These are phyloP conservation scores for Mangifera indica DNA, from an alignment of 345 rosid species.

Conservation along the genomic window DNA sequence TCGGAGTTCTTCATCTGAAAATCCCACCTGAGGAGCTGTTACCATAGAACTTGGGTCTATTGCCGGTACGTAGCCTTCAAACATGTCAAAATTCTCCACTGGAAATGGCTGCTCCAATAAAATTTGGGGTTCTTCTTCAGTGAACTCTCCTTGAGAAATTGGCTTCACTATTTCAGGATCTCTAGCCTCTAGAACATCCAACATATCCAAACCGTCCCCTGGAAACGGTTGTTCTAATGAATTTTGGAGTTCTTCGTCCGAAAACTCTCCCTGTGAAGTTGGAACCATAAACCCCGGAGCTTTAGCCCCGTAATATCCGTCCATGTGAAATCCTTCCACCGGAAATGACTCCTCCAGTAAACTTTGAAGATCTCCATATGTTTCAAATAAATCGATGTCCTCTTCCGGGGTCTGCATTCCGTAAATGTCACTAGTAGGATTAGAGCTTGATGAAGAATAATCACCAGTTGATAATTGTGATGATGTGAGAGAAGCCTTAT, in stretches of 20 bases:
- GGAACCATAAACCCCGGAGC: background rate
- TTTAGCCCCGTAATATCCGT: too few species aligned
- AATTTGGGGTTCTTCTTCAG: background rate
- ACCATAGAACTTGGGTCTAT: background rate
- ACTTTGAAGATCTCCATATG: background rate
- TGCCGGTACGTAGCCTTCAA: background rate
- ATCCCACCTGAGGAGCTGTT: background rate
- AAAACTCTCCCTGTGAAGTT: background rate
- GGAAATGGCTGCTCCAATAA: background rate
- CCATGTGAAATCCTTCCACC: too few species aligned
- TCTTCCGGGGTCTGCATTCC: background rate
- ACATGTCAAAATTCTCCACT: background rate
- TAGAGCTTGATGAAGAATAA: constrained; percentile 1
- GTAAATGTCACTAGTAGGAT: background rate
- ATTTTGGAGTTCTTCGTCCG: background rate
- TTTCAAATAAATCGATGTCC: background rate
- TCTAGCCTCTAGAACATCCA: background rate
- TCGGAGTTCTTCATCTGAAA: background rate
- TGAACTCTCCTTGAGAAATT: background rate
- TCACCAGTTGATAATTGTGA: background rate
- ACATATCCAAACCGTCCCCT: background rate
- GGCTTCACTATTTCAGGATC: background rate
- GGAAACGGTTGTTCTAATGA: background rate
- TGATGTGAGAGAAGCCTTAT: background rate
- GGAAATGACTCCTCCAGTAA: background rate